Evolutionary conservation across 495 filamentous ascomycete species (phyloP).

Genomic region (Penicillium coffeae): DNA sequence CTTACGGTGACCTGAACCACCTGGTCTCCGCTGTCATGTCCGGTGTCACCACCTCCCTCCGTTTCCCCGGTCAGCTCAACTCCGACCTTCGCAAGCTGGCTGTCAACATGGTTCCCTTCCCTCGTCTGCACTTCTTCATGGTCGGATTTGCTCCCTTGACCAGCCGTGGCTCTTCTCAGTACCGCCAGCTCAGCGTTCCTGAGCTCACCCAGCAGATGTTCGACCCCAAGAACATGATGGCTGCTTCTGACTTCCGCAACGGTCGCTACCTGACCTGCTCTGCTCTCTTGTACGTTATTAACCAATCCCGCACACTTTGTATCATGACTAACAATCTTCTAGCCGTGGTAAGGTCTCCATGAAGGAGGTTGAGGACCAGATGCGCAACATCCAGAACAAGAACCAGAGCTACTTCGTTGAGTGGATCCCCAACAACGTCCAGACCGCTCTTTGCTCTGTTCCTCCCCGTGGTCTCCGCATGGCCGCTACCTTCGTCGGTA

Average conservation of each 20-base stretch:
- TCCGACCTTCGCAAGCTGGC: slow-evolving; percentile 99
- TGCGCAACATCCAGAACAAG: slow-evolving; percentile 99
- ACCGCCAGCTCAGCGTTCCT: slow-evolving; percentile 96
- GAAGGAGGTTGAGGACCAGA: slow-evolving; percentile 99
- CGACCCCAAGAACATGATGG: slow-evolving; percentile 99
- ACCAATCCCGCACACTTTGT: neutral
- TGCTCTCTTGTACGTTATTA: slow-evolving; percentile 68
- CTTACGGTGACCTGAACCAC: slow-evolving; percentile 99
- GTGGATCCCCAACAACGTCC: slow-evolving; percentile 99
- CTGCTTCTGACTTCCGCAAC: slow-evolving; percentile 98
- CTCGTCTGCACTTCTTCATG: slow-evolving; percentile 99
- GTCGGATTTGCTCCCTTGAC: slow-evolving; percentile 99
- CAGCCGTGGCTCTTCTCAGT: slow-evolving; percentile 87
- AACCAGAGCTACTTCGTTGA: slow-evolving; percentile 99
- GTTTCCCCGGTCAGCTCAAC: slow-evolving; percentile 99
- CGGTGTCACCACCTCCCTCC: slow-evolving; percentile 95
- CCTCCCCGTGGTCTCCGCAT: slow-evolving; percentile 98
- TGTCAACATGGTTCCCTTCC: slow-evolving; percentile 99
- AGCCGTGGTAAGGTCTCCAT: slow-evolving; percentile 97
- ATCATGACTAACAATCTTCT: neutral
- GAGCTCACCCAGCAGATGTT: slow-evolving; percentile 99
- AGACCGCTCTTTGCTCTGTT: slow-evolving; percentile 99
- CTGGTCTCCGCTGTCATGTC: slow-evolving; percentile 99
- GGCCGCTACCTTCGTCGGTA: slow-evolving; percentile 98
- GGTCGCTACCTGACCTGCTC: slow-evolving; percentile 99